Percentiles rank a stretch among this genome's conserved stretches.
Conservation (phyloP, 805 yeast genomes). For the Ogataea trehaloabstinens region DNA sequence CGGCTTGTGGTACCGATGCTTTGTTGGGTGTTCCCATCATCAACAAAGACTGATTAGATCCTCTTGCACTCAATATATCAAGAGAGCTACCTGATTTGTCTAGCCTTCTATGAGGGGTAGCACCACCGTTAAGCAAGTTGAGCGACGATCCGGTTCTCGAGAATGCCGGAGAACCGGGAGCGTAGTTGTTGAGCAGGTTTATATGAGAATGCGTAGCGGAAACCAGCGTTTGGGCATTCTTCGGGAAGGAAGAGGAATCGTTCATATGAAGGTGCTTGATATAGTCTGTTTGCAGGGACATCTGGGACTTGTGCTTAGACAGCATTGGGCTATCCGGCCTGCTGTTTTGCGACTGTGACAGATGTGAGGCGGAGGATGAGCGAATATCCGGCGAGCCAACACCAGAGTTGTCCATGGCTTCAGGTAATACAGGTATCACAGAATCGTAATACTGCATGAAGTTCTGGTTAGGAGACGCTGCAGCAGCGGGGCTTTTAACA, state of each 20-base stretch:
- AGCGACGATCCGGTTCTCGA: constrained; percentile 20
- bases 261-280: constrained; percentile 27
- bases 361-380: constrained; percentile 1
- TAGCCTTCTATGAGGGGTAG: constrained; percentile 1
- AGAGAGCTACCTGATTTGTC: constrained; percentile 6
- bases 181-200: constrained; percentile 27
- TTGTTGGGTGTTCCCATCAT: no score
- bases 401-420: constrained; percentile 3
- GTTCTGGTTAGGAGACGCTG: constrained; percentile 11
- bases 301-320: constrained; percentile 16
- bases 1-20: constrained; percentile 4
- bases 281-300: constrained; percentile 23
- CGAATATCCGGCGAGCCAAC: neutral
- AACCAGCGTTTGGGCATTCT: constrained; percentile 21
- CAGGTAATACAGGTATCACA: constrained; percentile 31
- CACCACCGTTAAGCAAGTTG: constrained; percentile 8
- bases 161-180: constrained; percentile 9
- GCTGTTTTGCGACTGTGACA: constrained; percentile 4
- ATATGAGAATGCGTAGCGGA: constrained; percentile 28
- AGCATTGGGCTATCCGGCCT: constrained; percentile 1
- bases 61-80: constrained; percentile 11
- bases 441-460: constrained; percentile 30
- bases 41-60: constrained; percentile 16
- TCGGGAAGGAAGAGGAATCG: constrained; percentile 34
- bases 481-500: constrained; percentile 6